These are phyloP conservation scores for Anastatica hierochuntica DNA, from an alignment of 345 rosid species.

Conservation along the genomic window DNA sequence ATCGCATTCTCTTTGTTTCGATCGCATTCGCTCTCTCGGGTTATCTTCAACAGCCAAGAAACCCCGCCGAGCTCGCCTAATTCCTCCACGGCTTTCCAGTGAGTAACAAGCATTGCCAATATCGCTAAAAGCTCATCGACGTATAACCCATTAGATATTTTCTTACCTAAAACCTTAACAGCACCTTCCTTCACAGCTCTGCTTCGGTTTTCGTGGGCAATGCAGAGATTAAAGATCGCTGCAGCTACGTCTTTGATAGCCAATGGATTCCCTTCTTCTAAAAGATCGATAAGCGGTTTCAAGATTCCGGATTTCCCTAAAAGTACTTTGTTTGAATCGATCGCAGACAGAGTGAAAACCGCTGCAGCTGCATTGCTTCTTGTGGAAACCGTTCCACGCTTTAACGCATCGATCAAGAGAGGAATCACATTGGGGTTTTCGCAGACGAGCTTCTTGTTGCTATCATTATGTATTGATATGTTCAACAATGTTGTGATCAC, in stretches of 20 bases:
- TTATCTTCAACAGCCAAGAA: constrained; percentile 59
- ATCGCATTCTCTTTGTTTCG: constrained; percentile 83
- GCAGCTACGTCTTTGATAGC: constrained; percentile 87
- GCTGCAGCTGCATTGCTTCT: constrained; percentile 94
- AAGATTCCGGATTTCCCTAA: constrained; percentile 72
- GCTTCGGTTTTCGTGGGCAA: constrained; percentile 66
- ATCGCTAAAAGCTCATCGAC: constrained; percentile 83
- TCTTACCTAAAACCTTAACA: constrained; percentile 53
- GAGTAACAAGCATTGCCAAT: constrained; percentile 69
- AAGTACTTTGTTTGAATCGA: constrained; percentile 70
- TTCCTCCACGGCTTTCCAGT: constrained; percentile 67
- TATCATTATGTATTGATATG: constrained; percentile 86
- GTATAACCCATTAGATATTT: constrained; percentile 48
- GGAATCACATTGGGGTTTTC: constrained; percentile 75
- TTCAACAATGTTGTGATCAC: constrained; percentile 79
- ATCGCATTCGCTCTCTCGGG: constrained; percentile 63
- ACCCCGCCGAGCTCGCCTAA: constrained; percentile 62
- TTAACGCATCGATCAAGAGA: constrained; percentile 60
- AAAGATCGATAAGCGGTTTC: constrained; percentile 60
- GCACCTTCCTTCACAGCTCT: constrained; percentile 83
- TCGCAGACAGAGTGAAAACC: constrained; percentile 77
- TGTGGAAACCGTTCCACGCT: constrained; percentile 53
- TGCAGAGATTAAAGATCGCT: constrained; percentile 75
- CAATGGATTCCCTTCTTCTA: constrained; percentile 69
- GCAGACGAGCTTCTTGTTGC: constrained; percentile 83